These are phyloP conservation scores for Lodderomyces orthopsilosis DNA, from an alignment of 1,139 yeast species.

Conservation along the genomic window DNA sequence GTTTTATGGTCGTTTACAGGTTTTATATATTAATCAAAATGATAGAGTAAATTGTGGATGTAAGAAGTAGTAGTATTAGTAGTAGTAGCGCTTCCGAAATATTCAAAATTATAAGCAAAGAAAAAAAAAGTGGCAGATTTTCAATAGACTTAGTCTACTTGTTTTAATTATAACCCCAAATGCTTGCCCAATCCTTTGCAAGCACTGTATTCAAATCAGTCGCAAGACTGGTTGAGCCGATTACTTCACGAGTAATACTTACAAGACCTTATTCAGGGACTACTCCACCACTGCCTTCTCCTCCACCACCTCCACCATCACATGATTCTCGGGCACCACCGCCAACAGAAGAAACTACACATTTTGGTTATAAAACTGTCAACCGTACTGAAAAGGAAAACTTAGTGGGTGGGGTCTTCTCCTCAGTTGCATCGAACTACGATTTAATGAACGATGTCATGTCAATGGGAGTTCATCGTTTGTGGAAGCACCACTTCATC, in stretches of 20 bases:
- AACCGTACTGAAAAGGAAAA: constrained; percentile 79
- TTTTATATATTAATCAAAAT: constrained; percentile 4
- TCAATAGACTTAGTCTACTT: no score
- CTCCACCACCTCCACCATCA: constrained; percentile 7
- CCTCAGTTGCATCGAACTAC: constrained; percentile 90
- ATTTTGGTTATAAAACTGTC: constrained; percentile 89
- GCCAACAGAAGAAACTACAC: constrained; percentile 53
- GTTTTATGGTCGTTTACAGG: background rate
- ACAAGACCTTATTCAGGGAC: constrained; percentile 7
- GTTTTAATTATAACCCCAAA: background rate
- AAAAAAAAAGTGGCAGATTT: no score
- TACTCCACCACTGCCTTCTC: constrained; percentile 2
- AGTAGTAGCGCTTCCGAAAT: background rate
- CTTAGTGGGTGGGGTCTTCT: constrained; percentile 84
- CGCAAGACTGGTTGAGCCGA: constrained; percentile 7
- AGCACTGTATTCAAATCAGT: background rate
- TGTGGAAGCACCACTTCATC: constrained; percentile 93
- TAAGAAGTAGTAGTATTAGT: background rate
- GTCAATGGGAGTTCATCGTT: constrained; percentile 92
- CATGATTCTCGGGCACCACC: constrained; percentile 3
- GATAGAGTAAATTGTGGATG: background rate
- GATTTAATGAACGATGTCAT: constrained; percentile 97
- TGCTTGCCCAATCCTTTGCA: constrained; percentile 3
- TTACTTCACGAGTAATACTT: background rate
- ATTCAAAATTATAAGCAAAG: background rate